Percentiles rank a stretch among this genome's conserved stretches.
These are phyloP conservation scores for Earliella scabrosa DNA, from an alignment of 1,284 basidiomycete species.

Conservation along the genomic window DNA sequence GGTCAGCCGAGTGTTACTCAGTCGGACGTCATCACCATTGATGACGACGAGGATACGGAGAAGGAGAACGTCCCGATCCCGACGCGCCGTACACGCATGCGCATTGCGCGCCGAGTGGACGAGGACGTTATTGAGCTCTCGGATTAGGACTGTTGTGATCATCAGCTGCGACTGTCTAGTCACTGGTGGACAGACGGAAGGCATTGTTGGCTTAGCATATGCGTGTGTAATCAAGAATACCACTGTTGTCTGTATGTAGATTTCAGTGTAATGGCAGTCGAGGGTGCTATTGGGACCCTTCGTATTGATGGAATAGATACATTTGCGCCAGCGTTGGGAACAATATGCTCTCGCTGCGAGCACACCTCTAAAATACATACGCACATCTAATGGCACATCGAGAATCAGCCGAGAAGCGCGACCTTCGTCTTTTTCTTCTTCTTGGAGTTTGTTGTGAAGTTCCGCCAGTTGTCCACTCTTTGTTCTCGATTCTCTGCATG, in stretches of 20 bases:
- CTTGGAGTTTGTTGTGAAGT: constrained; percentile 56
- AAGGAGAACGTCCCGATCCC: constrained; percentile 65
- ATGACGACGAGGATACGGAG: constrained; percentile 54
- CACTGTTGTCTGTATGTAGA: constrained; percentile 8
- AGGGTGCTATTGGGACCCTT: too few species aligned
- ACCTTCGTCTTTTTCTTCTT: constrained; percentile 79
- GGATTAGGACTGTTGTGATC: constrained; percentile 9
- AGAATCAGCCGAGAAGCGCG: constrained; percentile 69
- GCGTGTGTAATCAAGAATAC: constrained; percentile 2
- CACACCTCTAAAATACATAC: constrained; percentile 11
- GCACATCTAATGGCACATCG: background rate
- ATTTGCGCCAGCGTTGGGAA: background rate
- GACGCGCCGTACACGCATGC: constrained; percentile 55
- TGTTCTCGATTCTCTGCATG: constrained; percentile 71
- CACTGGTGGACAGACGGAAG: background rate
- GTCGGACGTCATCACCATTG: constrained; percentile 37
- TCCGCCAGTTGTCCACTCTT: constrained; percentile 83
- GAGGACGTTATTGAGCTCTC: constrained; percentile 31
- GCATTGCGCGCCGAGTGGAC: constrained; percentile 27
- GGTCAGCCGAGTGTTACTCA: background rate
- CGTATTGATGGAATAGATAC: constrained; percentile 6
- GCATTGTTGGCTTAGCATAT: constrained; percentile 1
- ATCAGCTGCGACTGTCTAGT: background rate
- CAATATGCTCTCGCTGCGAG: background rate
- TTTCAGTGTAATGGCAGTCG: background rate